Evolutionary conservation across 2,329 filamentous ascomycete species (phyloP), one percentile per base, ranked within the genome.

Genomic region (Aureobasidium namibiae): DNA sequence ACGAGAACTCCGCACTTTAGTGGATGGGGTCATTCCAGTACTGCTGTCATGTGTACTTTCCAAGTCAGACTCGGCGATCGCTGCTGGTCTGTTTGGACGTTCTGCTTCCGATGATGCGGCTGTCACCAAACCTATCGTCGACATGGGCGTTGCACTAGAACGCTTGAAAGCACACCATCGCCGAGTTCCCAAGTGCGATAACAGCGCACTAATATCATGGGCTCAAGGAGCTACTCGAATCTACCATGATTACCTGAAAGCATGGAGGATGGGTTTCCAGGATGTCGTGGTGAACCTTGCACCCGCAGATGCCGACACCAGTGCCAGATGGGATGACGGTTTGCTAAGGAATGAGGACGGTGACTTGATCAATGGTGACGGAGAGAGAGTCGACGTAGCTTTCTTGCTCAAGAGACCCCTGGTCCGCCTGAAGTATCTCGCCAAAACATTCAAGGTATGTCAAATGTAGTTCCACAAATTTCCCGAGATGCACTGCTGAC

Each of bases 11-110:
- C 90, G 91, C 69, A 96, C 94, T 0, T 75, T 99, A 33, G 92
- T 97, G 8, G 92, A 96, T 66, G 94, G 94, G 59, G 92, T 99
- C 23, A 89, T 99, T 59, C 94, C 94, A 0, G 92, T 97, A 2
- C 80, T 99, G 1, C 76, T 99, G 54, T 90, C 87, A 10, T 90
- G 91, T 64, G 89, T 95, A 9, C 81, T 96, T 13, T 88, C 85
- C 10, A 85, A 88, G 61, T 63, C 82, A 82, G 7, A 63, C 21
- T 64, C 63, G 7, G 81, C 81, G 14, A 78, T 84, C 49, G 81
- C 83, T 3, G 81, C 83, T 21, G 85, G 86, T 4, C 76, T 92
- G 2, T 91, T 92, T 67, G 82, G 82, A 18, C 79, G 81, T 10
- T 75, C 78, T 24, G 74, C 76, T 14, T 74, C 78, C 48, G 82